Percentiles rank a stretch among this genome's conserved stretches.
Conservation (phyloP, 768 basidiomycete species). For the Russula dissimulans region DNA sequence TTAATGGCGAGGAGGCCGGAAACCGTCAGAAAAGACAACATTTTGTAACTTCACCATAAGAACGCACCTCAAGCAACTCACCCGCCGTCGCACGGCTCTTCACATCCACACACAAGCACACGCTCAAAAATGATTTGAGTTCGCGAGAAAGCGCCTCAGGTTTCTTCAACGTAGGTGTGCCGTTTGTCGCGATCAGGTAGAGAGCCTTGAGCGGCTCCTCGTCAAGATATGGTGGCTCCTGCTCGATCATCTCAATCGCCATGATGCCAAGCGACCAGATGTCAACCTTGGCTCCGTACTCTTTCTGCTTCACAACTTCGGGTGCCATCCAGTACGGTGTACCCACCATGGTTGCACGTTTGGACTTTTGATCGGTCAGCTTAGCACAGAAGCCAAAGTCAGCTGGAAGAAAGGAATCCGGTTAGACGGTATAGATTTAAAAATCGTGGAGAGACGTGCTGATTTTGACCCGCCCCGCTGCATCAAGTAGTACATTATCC, state of each 20-base stretch:
- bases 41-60: conserved; percentile 6
- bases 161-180: conserved; percentile 95
- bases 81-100: conserved; percentile 83
- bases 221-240: conserved; percentile 91
- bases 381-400: conserved; percentile 98
- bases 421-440: background rate
- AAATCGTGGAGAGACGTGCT: conserved; percentile 47
- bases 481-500: conserved; percentile 90
- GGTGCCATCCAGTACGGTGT: conserved; percentile 99
- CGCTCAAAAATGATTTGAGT: conserved; percentile 92
- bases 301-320: conserved; percentile 96
- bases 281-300: conserved; percentile 94
- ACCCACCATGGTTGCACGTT: conserved; percentile 97
- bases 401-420: conserved; percentile 38
- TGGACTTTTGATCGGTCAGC: conserved; percentile 91
- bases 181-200: conserved; percentile 95
- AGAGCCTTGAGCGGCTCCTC: conserved; percentile 92
- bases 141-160: conserved; percentile 88
- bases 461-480: conserved; percentile 91
- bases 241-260: conserved; percentile 99
- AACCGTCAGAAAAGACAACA: conserved; percentile 13
- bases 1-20: background rate
- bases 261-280: conserved; percentile 97
- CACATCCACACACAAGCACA: conserved; percentile 97
- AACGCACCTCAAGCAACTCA: conserved; percentile 71